Evolutionary conservation across 2,329 filamentous ascomycete genomes (phyloP), one percentile per base, ranked within the genome.

Genomic region (Chaetomiaceae sp.): DNA sequence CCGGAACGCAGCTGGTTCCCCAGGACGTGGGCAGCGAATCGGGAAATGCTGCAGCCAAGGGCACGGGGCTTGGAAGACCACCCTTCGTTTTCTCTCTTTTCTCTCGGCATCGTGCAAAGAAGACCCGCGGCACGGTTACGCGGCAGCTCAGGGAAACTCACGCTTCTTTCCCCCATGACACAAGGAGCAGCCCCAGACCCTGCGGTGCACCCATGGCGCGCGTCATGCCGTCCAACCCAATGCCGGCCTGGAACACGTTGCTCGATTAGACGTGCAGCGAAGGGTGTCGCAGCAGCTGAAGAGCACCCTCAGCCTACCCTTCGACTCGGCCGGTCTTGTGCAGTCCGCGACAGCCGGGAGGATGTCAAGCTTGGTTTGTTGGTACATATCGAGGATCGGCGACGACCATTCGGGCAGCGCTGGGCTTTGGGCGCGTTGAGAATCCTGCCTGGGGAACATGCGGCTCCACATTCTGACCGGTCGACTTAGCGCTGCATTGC

Each of bases 401-500:
- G 35, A 43, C 40, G 38, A 42, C 27, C 3, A 38, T 35, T 42
- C 38, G 38, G 42, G 47, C 45, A 45, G 20, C 37, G 32, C 45
- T 7, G 24, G 33, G 42, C 10, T 45, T 11, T 14, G 14, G 4
- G 29, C 29, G 10, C 12, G 37, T 29, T 33, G 22, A 24, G 40
- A 14, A 22, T 11, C 24, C 17, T 33, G n/a, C 29, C 30, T 17
- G 34, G 35, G 6, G 36, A 30, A 33, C 24, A 43, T 24, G 35
- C 35, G 45, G 26, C 42, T 33, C 49, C 47, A 42, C 49, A 36
- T 15, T 29, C 32, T 43, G 45, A 52, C 47, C 49, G 52, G 47
- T 46, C 49, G 24, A 27, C 14, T 39, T 51, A 37, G 44, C 41
- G 50, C 34, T 52, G 52, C 49, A 52, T 52, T 47, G 41, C 45